These are phyloP conservation scores for Aspergillus neoniger DNA, from an alignment of 2,329 filamentous ascomycete genomes.

Conservation along the genomic window DNA sequence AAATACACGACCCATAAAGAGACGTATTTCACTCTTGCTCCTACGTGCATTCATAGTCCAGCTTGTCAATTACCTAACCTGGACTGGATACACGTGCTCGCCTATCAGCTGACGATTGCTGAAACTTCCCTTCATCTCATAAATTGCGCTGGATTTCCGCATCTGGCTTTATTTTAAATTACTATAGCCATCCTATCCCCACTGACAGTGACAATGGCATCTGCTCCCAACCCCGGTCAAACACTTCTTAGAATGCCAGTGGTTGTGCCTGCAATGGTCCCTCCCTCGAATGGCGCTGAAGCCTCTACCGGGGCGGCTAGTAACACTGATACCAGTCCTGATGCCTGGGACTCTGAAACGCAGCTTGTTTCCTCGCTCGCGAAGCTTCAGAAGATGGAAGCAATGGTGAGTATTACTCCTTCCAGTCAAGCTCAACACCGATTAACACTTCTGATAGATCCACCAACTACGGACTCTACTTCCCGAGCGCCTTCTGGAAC, in stretches of 20 bases:
- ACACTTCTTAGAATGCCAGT: background rate
- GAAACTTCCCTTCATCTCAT: background rate
- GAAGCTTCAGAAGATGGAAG: slow-evolving; percentile 44
- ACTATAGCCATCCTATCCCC: background rate
- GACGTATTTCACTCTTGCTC: background rate
- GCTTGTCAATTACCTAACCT: background rate
- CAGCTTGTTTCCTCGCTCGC: slow-evolving; percentile 43
- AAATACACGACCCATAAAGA: background rate
- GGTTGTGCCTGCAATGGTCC: background rate
- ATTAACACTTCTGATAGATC: slow-evolving; percentile 34
- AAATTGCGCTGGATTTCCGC: background rate
- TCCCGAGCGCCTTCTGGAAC: slow-evolving; percentile 44
- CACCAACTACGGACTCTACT: slow-evolving; percentile 46
- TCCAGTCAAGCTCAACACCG: background rate
- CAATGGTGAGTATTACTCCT: slow-evolving; percentile 24
- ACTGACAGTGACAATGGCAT: background rate
- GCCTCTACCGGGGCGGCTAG: background rate
- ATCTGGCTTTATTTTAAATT: background rate
- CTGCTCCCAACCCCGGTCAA: background rate
- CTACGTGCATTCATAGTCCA: background rate
- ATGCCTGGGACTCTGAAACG: slow-evolving; percentile 37
- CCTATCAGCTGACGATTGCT: background rate
- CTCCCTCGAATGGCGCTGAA: background rate
- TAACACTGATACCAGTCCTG: background rate
- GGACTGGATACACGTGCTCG: background rate